Evolutionary conservation across 257 asterid genomes (phyloP).

Genomic region (Nicotiana sylvestris): DNA sequence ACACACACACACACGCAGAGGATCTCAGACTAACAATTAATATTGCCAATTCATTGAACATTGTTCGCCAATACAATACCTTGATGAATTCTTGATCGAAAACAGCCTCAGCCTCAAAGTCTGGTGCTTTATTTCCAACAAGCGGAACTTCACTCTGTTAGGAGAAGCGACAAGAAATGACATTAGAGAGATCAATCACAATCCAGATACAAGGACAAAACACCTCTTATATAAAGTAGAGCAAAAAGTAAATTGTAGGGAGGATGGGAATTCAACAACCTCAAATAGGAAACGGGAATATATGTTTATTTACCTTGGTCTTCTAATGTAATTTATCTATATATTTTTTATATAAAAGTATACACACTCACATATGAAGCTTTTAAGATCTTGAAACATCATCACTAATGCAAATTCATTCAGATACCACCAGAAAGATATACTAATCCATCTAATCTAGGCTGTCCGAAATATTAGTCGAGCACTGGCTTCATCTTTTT

Average conservation of each 20-base stretch:
- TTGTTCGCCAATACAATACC: constrained; percentile 25
- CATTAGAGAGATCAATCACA: background rate
- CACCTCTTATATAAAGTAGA: no score
- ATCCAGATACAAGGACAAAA: background rate
- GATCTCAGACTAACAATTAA: background rate
- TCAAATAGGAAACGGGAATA: background rate
- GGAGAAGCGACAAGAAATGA: background rate
- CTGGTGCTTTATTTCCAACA: constrained; percentile 90
- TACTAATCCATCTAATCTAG: background rate
- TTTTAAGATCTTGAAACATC: background rate
- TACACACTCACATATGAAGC: background rate
- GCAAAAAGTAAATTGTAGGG: background rate
- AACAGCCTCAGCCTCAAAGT: constrained; percentile 97
- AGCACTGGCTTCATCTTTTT: background rate
- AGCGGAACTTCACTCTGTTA: constrained; percentile 69
- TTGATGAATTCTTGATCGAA: constrained; percentile 86
- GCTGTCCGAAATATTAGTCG: background rate
- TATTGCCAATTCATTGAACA: background rate
- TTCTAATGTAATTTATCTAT: background rate
- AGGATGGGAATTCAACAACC: background rate
- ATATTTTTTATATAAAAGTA: background rate
- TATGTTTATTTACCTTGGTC: background rate
- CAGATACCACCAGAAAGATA: background rate
- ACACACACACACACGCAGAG: background rate
- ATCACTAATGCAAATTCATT: background rate